Evolutionary conservation across 176 grass and related monocot genomes (phyloP).

Genomic region (Aegilops sharonensis): DNA sequence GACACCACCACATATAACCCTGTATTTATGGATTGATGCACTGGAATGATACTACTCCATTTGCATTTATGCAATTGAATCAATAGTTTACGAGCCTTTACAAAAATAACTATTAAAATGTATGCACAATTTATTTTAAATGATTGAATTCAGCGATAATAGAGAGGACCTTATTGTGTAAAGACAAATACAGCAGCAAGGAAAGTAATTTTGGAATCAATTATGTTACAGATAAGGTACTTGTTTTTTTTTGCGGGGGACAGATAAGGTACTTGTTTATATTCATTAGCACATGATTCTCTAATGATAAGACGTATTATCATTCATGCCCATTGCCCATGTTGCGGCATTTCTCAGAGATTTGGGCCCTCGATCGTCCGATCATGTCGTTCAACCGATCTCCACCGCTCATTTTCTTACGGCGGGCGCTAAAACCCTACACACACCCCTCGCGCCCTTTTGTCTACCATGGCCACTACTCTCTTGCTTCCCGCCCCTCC

Average conservation of each 20-base stretch:
- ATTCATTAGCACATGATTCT: not conserved
- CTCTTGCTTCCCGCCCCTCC: not conserved
- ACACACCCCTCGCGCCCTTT: not conserved
- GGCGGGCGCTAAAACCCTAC: not conserved
- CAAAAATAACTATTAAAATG: not conserved
- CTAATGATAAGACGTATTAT: not conserved
- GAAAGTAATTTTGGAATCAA: not conserved
- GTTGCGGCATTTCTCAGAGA: not conserved
- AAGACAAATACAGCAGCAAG: constrained; percentile 4
- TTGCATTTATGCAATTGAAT: not conserved
- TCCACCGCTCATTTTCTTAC: not conserved
- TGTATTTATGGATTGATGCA: not conserved
- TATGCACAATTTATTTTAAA: not conserved
- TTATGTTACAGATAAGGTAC: not conserved
- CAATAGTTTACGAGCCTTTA: not conserved
- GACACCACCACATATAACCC: not conserved
- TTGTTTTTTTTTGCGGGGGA: not conserved
- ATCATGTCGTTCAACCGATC: not conserved
- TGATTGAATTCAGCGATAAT: not conserved
- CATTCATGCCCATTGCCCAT: not conserved
- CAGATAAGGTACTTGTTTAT: not conserved
- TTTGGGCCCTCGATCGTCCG: not conserved
- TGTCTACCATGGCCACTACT: not conserved
- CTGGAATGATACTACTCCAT: not conserved
- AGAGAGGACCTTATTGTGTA: not conserved